Base-by-base conservation (phyloP, 2,329 filamentous ascomycete genomes). In the Fusarium transvaalense region DNA sequence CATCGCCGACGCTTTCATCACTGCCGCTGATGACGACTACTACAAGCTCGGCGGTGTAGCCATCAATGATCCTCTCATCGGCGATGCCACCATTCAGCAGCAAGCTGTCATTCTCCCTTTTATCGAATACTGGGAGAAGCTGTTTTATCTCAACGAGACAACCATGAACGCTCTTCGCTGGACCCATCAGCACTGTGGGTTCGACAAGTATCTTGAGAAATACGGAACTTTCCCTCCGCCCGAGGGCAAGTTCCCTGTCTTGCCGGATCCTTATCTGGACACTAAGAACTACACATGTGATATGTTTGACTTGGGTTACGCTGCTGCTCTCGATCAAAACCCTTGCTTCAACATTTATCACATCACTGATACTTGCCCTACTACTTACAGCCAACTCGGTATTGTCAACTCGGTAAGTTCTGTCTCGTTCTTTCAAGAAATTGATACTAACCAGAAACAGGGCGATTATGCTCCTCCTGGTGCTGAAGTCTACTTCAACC, bases 311-410 rank as follows among this genome's bases (percentile, higher is more conserved):
- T 80, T 85, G 23, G 85, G 92, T 31, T 81, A 81, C 71, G 69
- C 82, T 0, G 89, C 88, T 31, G 84, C 85, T 10, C 65, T 82
- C 6, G 74, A 81, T 2, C 78, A 87, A 34, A 96, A 96, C 79
- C 92, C 92, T 0, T 96, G 93, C 81, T 97, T 91, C 79, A 88
- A 93, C 76, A 81, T 92, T 13, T 96, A 95, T 79, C 87, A 91
- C 51, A 86, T 95, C 15, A 87, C 87, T 4, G 89, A 88, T 6
- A 91, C 89, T 14, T 96, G 92, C 75, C 92, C 92, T 1, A 69
- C 89, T 4, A 81, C 87, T 3, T 92, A 88, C 84, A 89, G 93
- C 60, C 86, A 91, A 0, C 82, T 94, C 4, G 88, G 88, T 17
- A 90, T 91, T 78, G 89, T 91, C 0, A 89, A 89, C n/a, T 84